Base-by-base conservation (phyloP, 2,329 filamentous ascomycete species). In the Alternaria solani region DNA sequence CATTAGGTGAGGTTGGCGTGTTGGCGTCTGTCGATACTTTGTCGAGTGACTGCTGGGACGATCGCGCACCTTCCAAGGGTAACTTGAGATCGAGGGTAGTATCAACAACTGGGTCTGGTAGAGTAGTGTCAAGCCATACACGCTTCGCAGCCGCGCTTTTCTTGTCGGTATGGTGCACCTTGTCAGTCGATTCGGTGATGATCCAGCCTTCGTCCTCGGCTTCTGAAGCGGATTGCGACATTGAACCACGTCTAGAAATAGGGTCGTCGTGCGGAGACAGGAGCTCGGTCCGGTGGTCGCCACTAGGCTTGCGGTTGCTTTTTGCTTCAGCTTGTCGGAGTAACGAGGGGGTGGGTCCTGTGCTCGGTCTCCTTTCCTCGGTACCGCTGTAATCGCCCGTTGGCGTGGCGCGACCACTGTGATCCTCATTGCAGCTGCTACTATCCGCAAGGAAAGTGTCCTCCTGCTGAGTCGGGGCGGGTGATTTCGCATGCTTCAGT, bases 361-460 rank as follows among this genome's bases (percentile, higher is more conserved):
- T 71, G 49, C 63, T 70, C 34, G 70, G 66, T 56, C 72, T 68
- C 55, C 71, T 68, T 67, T 76, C 69, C 59, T 74, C 72, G 36
- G 65, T 57, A 44, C 68, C 63, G 59, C 66, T 68, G 55, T 61
- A 67, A 34, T 73, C 70, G 51, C 65, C 70, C 9, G 71, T 62
- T 41, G 75, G 70, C 51, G 74, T 72, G 36, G 64, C 73, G 41
- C 72, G 72, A 48, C 76, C 76, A 60, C 77, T 79, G 56, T 75
- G 76, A 57, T 81, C 80, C 61, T 83, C 84, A 49, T 83, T 82
- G 63, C 86, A 84, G 64, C 83, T 86, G 63, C 75, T 78, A 68
- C 79, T 84, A 63, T 86, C 85, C 52, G 83, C 79, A 48, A 86
- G 81, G 70, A 85, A 85, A 5, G 84, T 83, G 55, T 81, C 78